These are phyloP conservation scores for Trichoderma sp. DNA, from an alignment of 2,329 filamentous ascomycete species.

Conservation along the genomic window DNA sequence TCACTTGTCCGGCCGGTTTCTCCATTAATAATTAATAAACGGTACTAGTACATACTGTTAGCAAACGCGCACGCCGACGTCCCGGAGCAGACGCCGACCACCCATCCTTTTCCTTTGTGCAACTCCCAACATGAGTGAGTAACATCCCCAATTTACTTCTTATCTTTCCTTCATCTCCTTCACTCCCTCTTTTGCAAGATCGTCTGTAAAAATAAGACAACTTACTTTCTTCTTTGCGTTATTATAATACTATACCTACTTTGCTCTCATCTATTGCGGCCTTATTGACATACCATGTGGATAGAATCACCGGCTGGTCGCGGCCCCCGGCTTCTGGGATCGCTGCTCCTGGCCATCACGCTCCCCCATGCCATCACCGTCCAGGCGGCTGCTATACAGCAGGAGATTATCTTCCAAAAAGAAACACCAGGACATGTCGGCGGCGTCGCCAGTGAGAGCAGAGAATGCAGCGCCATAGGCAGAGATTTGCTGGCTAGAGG, in stretches of 20 bases:
- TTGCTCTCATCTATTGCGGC: background rate
- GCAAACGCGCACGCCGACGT: background rate
- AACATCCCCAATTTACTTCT: background rate
- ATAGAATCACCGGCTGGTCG: background rate
- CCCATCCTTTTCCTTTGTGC: background rate
- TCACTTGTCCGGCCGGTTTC: background rate
- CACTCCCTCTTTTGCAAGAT: background rate
- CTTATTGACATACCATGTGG: slow-evolving; percentile 2
- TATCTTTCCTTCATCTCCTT: background rate
- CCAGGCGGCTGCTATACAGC: slow-evolving; percentile 21
- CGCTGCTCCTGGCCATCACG: slow-evolving; percentile 4
- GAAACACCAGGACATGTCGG: slow-evolving; percentile 39
- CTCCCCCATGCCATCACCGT: slow-evolving; percentile 2
- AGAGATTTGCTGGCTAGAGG: slow-evolving; percentile 56
- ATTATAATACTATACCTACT: too few relatives aligned
- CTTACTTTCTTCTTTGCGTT: background rate
- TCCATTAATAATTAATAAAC: slow-evolving; percentile 5
- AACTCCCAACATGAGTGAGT: slow-evolving; percentile 9
- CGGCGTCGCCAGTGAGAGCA: slow-evolving; percentile 68
- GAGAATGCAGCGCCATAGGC: slow-evolving; percentile 67
- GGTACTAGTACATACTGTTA: background rate
- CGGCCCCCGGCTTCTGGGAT: slow-evolving; percentile 1
- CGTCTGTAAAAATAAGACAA: background rate
- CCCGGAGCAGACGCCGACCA: slow-evolving; percentile 2
- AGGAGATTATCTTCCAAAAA: slow-evolving; percentile 27